Evolutionary conservation across 495 filamentous ascomycete species (phyloP).

Genomic region (Sphaerosporella brunnea): DNA sequence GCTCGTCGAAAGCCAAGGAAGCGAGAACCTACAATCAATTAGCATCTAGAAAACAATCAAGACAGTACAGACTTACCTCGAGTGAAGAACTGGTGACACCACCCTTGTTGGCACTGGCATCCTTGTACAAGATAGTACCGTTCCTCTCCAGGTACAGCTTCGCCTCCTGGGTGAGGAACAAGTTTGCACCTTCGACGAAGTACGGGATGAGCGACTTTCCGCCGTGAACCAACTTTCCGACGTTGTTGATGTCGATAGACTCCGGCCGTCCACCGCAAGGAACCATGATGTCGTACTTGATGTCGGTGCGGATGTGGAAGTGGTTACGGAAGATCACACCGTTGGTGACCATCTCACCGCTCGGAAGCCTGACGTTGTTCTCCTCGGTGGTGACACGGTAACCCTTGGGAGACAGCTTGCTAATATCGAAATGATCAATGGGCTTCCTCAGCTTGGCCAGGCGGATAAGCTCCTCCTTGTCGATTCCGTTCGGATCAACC

Average conservation of each 20-base stretch:
- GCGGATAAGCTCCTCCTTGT: constrained; percentile 64
- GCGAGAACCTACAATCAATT: constrained; percentile 48
- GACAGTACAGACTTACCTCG: constrained; percentile 31
- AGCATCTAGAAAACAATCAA: background rate
- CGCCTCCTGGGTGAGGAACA: constrained; percentile 97
- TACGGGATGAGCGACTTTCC: constrained; percentile 75
- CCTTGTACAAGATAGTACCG: constrained; percentile 88
- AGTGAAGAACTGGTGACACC: constrained; percentile 96
- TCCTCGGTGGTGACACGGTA: constrained; percentile 92
- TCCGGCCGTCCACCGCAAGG: constrained; percentile 94
- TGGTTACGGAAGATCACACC: constrained; percentile 93
- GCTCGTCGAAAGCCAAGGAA: constrained; percentile 80
- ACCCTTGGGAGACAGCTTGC: constrained; percentile 70
- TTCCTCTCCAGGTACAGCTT: constrained; percentile 89
- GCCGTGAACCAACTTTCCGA: constrained; percentile 65
- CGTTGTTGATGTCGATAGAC: constrained; percentile 81
- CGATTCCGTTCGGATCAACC: constrained; percentile 74
- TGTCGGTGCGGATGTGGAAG: constrained; percentile 67
- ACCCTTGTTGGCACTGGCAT: constrained; percentile 96
- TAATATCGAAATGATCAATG: constrained; percentile 71
- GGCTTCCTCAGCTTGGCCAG: constrained; percentile 75
- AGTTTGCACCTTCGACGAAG: constrained; percentile 92
- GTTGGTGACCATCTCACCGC: constrained; percentile 70
- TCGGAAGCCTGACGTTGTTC: constrained; percentile 65
- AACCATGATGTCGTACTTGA: constrained; percentile 73